Base-by-base conservation (phyloP, 2,329 filamentous ascomycete species). In the Aspergillus cejpii region DNA sequence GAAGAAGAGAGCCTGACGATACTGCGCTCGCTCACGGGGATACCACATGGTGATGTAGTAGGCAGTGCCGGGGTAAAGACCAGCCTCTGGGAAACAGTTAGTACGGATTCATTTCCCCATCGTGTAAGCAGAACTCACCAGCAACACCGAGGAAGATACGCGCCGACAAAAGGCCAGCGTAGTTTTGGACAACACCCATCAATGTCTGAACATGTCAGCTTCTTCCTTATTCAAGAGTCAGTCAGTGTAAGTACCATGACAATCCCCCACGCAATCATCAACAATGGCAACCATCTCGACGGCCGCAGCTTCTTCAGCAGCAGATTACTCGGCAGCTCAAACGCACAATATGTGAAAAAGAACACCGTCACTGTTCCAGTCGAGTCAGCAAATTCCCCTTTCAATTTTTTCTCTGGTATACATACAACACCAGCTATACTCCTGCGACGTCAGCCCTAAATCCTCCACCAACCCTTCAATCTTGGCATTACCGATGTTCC, bases 11-110 rank as follows among this genome's bases (percentile, higher is more conserved):
- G 72, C 69, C 31, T 70, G 64, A 8, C 73, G 63, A 40, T 63
- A 59, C 37, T 74, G 72, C 1, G 66, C 61, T 40, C 71, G 67
- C 28, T 63, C 62, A 5, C 70, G 62, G 2, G 65, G 66, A 40
- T 74, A 75, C 67, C 71, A 75, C 46, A 72, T 58, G 1, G 68
- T 70, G 24, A 73, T 65, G 27, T 73, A 72, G 45, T 71, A 71
- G 19, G 63, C 60, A 39, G 72, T 62, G 19, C 69, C 71, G 6
- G 68, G 69, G 45, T 69, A 71, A 0, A 71, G 55, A 21, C 68
- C 68, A 1, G 66, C 64, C 52, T 71, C 68, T 66, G 40, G 29
- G 39, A 14, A n/a, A 24, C 3, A 6, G 28, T 12, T 12, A 3
- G 2, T 4, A 23, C 27, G 4, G n/a, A n/a, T n/a, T n/a, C 23